Evolutionary conservation across 306 rosid species (phyloP), one percentile per base, ranked within the genome.

Genomic region (Sechiopsis laciniata): DNA sequence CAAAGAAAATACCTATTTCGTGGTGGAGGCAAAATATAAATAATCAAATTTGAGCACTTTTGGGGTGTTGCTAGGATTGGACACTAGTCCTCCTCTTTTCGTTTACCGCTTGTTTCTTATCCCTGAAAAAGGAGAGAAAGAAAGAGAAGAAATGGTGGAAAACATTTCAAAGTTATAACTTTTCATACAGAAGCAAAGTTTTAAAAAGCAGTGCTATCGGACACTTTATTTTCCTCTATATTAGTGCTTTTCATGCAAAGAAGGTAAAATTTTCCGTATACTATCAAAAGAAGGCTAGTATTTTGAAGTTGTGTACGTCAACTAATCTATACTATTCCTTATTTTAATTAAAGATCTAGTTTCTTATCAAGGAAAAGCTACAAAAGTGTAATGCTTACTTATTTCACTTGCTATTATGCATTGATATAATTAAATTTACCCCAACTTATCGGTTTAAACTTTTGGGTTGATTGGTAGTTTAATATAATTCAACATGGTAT

Each of bases 301-400:
- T 45, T 20, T 19, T 11, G 26, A 67, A 67, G 29, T 42, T 46
- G 55, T 32, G 45, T 16, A 6, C 11, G 15, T 6, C 13, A 22
- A 22, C 65, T 14, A 59, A 59, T 59, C 65, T 24, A 59, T 4
- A 45, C 21, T 45, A 19, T 20, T 26, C 14, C 17, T 13, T 60
- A 22, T 40, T 26, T 60, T 13, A 60, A 24, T 37, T 6, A 13
- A 13, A 67, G 55, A 42, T 67, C 55, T 46, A 10, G 55, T 14
- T 19, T 67, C 54, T 21, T 45, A 46, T 67, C 37, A 10, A 32
- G 72, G 72, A 20, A 67, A 45, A 45, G 4, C 72, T 45, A 65
- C 53, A 40, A 65, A 64, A 37, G 17, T 0, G 0, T 40, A 62
- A 65, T 19, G 71, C 15, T 65, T 65, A 65, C 15, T 65, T 65